Conservation (phyloP, 257 asterid genomes). For the Gynochthodes officinalis region DNA sequence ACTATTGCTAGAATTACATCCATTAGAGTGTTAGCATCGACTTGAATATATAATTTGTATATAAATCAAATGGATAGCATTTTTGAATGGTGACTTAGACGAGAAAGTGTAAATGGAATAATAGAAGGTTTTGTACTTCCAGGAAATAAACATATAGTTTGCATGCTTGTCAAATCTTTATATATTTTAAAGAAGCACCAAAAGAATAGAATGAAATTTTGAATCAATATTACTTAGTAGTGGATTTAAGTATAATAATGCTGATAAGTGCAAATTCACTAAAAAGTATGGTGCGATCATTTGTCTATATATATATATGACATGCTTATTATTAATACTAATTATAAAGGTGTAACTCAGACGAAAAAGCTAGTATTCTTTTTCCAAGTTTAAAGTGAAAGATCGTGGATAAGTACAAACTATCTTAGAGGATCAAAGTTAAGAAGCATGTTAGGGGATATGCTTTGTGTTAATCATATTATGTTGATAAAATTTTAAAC, state of each 20-base stretch:
- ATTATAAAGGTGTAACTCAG: neutral
- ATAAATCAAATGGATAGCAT: neutral
- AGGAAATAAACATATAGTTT: neutral
- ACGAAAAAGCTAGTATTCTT: constrained; percentile 7
- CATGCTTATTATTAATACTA: neutral
- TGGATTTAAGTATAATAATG: constrained; percentile 1
- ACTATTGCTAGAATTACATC: constrained; percentile 1
- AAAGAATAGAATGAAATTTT: constrained; percentile 5
- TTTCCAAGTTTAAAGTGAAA: no score
- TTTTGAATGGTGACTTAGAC: neutral
- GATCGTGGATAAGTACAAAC: neutral
- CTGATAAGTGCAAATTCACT: no score
- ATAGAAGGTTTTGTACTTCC: neutral
- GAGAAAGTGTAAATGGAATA: neutral
- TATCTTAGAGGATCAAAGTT: neutral
- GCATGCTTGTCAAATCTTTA: neutral
- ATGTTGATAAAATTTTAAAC: neutral
- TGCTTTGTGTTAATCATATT: neutral
- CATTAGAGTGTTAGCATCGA: no score
- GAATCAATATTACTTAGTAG: neutral
- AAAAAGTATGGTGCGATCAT: no score
- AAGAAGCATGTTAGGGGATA: neutral
- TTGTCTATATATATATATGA: constrained; percentile 2
- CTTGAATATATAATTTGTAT: no score
- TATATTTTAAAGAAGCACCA: neutral